Conservation (phyloP, 108 stramenopile genomes). For the Schizochytrium sp. region DNA sequence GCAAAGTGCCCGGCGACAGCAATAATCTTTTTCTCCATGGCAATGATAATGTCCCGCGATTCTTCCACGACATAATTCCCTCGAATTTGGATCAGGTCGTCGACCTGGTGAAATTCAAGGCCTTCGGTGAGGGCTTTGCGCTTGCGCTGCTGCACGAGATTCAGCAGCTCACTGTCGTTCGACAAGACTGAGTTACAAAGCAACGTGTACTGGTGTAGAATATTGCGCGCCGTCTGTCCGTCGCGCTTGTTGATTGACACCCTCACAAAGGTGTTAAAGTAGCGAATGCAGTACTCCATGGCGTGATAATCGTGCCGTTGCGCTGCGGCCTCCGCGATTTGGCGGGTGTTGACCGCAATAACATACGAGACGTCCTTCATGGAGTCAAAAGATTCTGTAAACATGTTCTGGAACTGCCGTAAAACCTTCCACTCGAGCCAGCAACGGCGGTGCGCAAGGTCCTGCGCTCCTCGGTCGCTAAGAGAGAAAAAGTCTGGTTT, state of each 20-base stretch:
- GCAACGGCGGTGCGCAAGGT: not conserved
- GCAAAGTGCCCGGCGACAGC: not conserved
- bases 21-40: slow-evolving; percentile 3
- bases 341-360: not conserved
- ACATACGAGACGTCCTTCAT: not conserved
- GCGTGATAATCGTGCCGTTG: not conserved
- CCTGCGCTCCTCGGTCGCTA: not conserved
- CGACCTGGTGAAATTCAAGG: not conserved
- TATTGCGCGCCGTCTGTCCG: not conserved
- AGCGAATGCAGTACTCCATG: not conserved
- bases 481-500: not conserved
- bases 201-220: not conserved
- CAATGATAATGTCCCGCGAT: not conserved
- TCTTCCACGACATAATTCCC: slow-evolving; percentile 1
- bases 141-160: not conserved
- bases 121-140: not conserved
- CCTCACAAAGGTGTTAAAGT: not conserved
- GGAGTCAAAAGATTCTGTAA: not conserved
- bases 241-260: not conserved
- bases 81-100: not conserved
- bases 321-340: not conserved
- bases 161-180: not conserved
- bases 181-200: not conserved
- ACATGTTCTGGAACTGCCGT: not conserved
- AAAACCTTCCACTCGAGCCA: slow-evolving; percentile 8